Evolutionary conservation across 2,329 filamentous ascomycete genomes (phyloP).

Genomic region (Microcyclospora pomicola): DNA sequence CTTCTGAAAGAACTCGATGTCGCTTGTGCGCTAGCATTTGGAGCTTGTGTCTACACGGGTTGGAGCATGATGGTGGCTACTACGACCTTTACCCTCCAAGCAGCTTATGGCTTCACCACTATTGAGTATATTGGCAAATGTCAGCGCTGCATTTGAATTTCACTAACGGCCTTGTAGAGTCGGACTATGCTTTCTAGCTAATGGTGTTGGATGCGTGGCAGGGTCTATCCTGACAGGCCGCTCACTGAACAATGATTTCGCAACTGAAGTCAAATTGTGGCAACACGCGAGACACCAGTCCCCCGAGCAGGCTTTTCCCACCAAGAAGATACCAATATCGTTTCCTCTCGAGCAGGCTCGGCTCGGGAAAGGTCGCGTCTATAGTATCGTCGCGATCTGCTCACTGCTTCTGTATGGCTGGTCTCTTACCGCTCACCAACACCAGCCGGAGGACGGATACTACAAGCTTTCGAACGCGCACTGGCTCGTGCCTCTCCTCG

Average conservation of each 20-base stretch:
- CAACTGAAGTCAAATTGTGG: neutral
- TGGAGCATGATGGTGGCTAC: slow-evolving; percentile 3
- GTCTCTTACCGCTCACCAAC: slow-evolving; percentile 1
- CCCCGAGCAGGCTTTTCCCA: neutral
- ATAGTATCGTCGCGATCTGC: neutral
- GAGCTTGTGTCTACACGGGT: slow-evolving; percentile 1
- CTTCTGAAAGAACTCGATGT: slow-evolving; percentile 17
- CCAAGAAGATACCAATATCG: neutral
- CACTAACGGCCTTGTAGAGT: slow-evolving; percentile 1
- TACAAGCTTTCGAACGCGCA: neutral
- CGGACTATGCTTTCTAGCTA: neutral
- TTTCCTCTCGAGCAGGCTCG: neutral
- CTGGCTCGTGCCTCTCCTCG: slow-evolving; percentile 1
- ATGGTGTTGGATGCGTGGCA: neutral
- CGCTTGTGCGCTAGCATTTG: neutral
- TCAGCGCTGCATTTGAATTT: neutral
- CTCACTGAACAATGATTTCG: neutral
- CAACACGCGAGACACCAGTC: neutral
- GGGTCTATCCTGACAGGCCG: neutral
- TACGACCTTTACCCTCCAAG: neutral
- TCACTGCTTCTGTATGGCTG: slow-evolving; percentile 1
- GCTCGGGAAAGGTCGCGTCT: neutral
- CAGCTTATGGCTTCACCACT: slow-evolving; percentile 1
- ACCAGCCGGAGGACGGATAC: neutral
- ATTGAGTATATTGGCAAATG: neutral